Evolutionary conservation across 352 stramenopile genomes (phyloP), one percentile per base, ranked within the genome.

Genomic region (Blastocystis sp.): DNA sequence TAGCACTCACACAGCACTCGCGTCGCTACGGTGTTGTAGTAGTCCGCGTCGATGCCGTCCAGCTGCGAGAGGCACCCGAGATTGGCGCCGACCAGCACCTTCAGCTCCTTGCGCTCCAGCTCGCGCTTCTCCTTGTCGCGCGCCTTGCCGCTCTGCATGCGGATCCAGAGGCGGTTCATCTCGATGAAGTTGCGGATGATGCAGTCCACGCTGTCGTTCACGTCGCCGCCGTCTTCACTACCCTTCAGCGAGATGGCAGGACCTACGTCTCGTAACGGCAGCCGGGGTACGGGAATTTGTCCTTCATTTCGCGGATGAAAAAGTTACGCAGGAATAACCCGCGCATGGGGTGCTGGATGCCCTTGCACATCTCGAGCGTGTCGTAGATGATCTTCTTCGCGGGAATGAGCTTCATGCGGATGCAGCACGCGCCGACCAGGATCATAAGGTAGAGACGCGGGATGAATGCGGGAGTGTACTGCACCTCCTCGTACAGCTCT

Each of bases 111-210:
- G 9, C 94, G 92, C 90, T 97, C 94, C 55, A 93, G 93, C 91
- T 97, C 94, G 60, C 94, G 92, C 88, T 92, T 90, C 66, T 94
- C 91, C 41, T 93, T 93, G 90, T 97, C 94, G 82, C 96, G 96
- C n/a, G 88, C 76, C 16, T 88, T 91, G 4, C 89, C 93, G 90
- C 91, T 88, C 61, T 99, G 96, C 93, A 99, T 98, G 79, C 97
- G 95, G n/a, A 99, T 98, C 97, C 97, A 99, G 19, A 99, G 93
- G 21, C 96, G 95, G 91, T 99, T 99, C 88, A 97, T 98, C 93
- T 99, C 97, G 31, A 95, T 92, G 50, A 99, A 96, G 91, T 99
- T 99, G 59, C 96, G 93, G 80, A 99, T 90, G 79, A 99, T 92
- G 90, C 98, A 99, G 90, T 96, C 92, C 69, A 98, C 95, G 6